Evolutionary conservation across 2,329 filamentous ascomycete genomes (phyloP), one percentile per base, ranked within the genome.

Genomic region (Talaromyces verruculosus): DNA sequence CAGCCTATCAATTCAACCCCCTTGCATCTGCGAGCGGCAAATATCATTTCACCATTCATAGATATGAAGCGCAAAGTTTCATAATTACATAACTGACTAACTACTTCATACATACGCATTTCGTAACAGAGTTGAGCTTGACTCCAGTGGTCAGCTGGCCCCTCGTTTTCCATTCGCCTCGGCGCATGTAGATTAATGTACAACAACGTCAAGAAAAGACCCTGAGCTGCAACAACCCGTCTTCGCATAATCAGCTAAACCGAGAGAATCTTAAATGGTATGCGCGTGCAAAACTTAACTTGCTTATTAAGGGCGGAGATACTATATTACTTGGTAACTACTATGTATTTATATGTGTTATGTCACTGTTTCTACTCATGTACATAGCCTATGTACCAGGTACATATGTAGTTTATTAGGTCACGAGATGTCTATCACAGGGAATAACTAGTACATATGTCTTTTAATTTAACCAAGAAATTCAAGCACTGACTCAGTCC

Each of bases 141-240:
- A 11, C 49, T 53, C 49, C 47, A 7, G 10, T 51, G 11, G 19
- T 49, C 22, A 10, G 45, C 22, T 8, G 7, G 4, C 51, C 17
- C 51, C 53, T 39, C n/a, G 53, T 57, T 37, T 57, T 37, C 53
- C 53, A 57, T 57, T 57, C n/a, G 53, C 30, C 53, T 57, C 53
- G n/a, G 53, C 53, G 53, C 45, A 61, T 33, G 13, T 61, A 61
- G 59, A 35, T 61, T 53, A 51, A 58, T 58, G 51, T 58, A 58
- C 57, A 60, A 45, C 39, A 60, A 45, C 39, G 57, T 60, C 62
- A 58, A 43, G 41, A 25, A 35, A 35, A 64, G 62, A 64, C 62
- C 62, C 62, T 64, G 62, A 64, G 37, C 51, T 64, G 62, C 62
- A 64, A 49, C 62, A 39, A 58, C 62, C 62, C 62, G 62, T 64